Evolutionary conservation across 2,329 filamentous ascomycete species (phyloP).

Genomic region (Penicillium sp.): DNA sequence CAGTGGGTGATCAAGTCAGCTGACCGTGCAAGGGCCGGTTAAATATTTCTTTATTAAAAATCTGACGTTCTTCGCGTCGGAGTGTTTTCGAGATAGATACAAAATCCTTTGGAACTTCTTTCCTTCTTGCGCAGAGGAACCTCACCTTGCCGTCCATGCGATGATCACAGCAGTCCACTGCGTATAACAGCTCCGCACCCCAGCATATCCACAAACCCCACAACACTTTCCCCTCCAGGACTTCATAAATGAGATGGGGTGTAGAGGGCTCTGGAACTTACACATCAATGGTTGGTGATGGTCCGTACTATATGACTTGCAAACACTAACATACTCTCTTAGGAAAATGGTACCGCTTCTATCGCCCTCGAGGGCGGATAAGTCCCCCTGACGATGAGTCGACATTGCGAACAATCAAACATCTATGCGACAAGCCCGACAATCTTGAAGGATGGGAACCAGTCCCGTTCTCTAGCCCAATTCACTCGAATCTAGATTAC

Average conservation of each 20-base stretch:
- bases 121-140: too few species aligned
- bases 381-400: too few species aligned
- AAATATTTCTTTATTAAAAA: too few species aligned
- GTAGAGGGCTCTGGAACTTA: slow-evolving; percentile 10
- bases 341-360: slow-evolving; percentile 29
- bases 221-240: not conserved
- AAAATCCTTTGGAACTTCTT: too few species aligned
- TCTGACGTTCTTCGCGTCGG: too few species aligned
- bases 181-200: not conserved
- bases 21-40: too few species aligned
- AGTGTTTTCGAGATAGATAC: too few species aligned
- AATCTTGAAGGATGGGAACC: slow-evolving; percentile 22
- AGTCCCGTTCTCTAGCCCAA: slow-evolving; percentile 23
- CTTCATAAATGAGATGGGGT: not conserved
- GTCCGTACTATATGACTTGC: not conserved
- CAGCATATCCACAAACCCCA: not conserved
- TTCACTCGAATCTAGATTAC: slow-evolving; percentile 24
- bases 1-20: too few species aligned
- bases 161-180: too few species aligned
- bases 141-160: too few species aligned
- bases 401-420: too few species aligned
- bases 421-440: too few species aligned
- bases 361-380: not conserved
- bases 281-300: slow-evolving; percentile 8
- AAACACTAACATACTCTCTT: not conserved